Evolutionary conservation across 495 filamentous ascomycete genomes (phyloP), one percentile per base, ranked within the genome.

Genomic region (Penicillium verhagenii): DNA sequence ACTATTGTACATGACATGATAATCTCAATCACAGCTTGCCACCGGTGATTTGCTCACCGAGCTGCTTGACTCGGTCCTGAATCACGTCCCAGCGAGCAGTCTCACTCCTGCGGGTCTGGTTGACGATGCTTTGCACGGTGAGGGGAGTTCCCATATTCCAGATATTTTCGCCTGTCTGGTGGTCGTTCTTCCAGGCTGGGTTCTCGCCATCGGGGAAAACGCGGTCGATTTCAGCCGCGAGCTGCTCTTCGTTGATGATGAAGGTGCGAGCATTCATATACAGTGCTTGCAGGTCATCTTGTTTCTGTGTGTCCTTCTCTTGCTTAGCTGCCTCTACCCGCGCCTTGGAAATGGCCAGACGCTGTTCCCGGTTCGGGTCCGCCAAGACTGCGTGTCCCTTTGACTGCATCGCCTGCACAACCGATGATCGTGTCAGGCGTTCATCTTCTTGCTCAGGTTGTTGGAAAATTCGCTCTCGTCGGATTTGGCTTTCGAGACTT

Each of bases 1-100:
- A 56, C 53, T 68, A 68, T 63, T 68, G 57, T 68, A 68, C 65
- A 67, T 53, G 59, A 57, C 58, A 35, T 47, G 26, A 52, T 23
- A 33, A 53, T 26, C 35, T 9, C 42, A 50, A 49, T 73, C 67
- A 81, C 68, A 87, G 73, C 75, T 86, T 88, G 52, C 86, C 86
- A 35, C 86, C 86, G 18, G 84, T 89, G 56, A 90, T 71, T 65
- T 82, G 75, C 71, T 90, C 86, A 18, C 77, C 83, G 61, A 90
- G 78, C 68, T 76, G 80, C 73, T 77, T 81, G 58, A 88, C 72
- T 69, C 86, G 79, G 58, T 81, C 70, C 58, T 79, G 76, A 20
- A 68, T 72, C 11, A 82, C n/a, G 54, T 73, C 69, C 72, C 73
- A 79, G 56, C 63, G 69, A 61, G 55, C 54, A 40, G 58, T 48